Evolutionary conservation across 345 rosid genomes (phyloP).

Genomic region (Gossypium bickii): DNA sequence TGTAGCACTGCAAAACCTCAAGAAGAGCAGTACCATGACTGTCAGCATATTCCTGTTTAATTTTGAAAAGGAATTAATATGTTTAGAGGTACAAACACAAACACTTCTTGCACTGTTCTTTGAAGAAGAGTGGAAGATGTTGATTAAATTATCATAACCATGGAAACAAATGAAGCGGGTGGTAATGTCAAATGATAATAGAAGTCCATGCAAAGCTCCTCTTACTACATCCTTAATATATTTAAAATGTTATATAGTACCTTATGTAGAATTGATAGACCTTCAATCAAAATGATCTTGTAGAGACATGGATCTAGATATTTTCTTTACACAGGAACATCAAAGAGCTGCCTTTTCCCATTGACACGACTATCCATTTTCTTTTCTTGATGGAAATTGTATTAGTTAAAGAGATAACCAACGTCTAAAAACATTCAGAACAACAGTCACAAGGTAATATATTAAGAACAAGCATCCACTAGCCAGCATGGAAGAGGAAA

Average conservation of each 20-base stretch:
- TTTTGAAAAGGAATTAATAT: background rate
- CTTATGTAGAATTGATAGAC: background rate
- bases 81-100: background rate
- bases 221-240: background rate
- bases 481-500: background rate
- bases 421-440: too few relatives aligned
- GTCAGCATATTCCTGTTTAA: background rate
- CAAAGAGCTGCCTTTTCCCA: background rate
- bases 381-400: background rate
- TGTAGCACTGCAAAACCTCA: background rate
- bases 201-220: background rate
- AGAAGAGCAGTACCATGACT: background rate
- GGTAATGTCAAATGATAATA: background rate
- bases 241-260: background rate
- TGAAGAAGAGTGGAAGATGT: background rate
- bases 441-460: background rate
- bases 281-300: background rate
- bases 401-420: background rate
- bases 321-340: background rate
- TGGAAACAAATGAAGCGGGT: background rate
- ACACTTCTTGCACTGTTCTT: background rate
- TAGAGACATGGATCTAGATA: background rate
- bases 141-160: background rate
- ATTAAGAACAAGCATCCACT: background rate
- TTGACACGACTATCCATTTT: background rate